phyloP scores from a whole-genome alignment of 495 filamentous ascomycete species.

The Sordaria brevicollis region DNA sequence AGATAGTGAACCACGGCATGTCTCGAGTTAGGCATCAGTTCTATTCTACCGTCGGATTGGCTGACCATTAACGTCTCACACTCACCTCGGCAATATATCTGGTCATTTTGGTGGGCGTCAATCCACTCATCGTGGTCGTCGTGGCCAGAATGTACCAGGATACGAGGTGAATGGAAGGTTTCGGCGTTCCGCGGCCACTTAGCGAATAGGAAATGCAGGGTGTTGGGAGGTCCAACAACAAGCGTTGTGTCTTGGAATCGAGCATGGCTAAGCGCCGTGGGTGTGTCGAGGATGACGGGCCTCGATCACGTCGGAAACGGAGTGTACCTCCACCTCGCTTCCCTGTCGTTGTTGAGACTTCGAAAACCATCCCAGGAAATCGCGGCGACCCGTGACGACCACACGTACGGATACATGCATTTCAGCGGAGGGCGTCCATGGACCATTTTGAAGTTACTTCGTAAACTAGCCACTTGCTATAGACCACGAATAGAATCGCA shows the following conservation, averaged over 20 bases:
- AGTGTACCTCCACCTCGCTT: neutral
- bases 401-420: neutral
- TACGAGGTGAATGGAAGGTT: neutral
- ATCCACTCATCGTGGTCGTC: neutral
- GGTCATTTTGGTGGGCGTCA: neutral
- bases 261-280: neutral
- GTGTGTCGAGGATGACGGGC: neutral
- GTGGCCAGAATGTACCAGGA: neutral
- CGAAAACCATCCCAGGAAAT: neutral
- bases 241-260: neutral
- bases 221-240: neutral
- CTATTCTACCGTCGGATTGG: neutral
- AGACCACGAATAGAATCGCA: neutral
- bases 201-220: neutral
- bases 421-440: neutral
- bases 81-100: neutral
- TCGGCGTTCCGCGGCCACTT: neutral
- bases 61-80: neutral
- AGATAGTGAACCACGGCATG: neutral
- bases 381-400: neutral
- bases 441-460: neutral
- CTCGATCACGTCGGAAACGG: neutral
- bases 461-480: neutral
- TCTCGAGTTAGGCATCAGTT: neutral
- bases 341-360: neutral